Base-by-base conservation (phyloP, 1,139 yeast genomes). In the Blastobotrys aristatus region DNA sequence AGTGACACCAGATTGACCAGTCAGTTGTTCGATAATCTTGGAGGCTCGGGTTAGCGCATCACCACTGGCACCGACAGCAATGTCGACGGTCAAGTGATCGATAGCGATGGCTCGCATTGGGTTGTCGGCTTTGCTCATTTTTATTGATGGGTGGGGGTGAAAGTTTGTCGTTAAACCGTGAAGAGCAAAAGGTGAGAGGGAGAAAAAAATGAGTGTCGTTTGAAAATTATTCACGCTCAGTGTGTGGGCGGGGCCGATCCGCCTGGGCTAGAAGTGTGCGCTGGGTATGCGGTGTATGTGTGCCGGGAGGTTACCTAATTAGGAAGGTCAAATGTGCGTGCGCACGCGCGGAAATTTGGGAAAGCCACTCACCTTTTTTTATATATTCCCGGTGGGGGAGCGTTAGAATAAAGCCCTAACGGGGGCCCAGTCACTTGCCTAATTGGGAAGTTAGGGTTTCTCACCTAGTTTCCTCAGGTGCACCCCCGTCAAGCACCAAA, bases 41-140 rank as follows among this genome's bases (percentile, higher is more conserved):
- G 98, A 94, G 69, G 98, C 99, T 87, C 99, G 92, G 82, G 99
- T 92, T 77, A 92, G 88, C 84, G 97, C 86, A 78, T 92, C 99
- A 83, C 99, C 99, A 76, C 97, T 90, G 80, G 92, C 98, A 82
- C 99, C 99, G 76, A 92, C 98, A 77, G 96, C 90, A 79, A 92
- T 92, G 94, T 92, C 94, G 78, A 92, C 87, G 77, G 92, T 97
- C 77, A 92, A 85, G 80, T 92, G 94, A 81, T 92, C 97, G 80
- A 92, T 92, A 80, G 86, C 92, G 79, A 94, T 82, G 69, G 92
- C 97, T 79, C 96, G 94, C 98, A 94, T 92, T 77, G 87, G 78
- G 75, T 83, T 83, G 63, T 73, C 68, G 61, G 71, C 55, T 65
- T 69, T 67, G 69, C 27, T 68, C 74, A 44, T 43, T 44, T n/a